Evolutionary conservation across 257 asterid genomes (phyloP).

Genomic region (Perilla frutescens): DNA sequence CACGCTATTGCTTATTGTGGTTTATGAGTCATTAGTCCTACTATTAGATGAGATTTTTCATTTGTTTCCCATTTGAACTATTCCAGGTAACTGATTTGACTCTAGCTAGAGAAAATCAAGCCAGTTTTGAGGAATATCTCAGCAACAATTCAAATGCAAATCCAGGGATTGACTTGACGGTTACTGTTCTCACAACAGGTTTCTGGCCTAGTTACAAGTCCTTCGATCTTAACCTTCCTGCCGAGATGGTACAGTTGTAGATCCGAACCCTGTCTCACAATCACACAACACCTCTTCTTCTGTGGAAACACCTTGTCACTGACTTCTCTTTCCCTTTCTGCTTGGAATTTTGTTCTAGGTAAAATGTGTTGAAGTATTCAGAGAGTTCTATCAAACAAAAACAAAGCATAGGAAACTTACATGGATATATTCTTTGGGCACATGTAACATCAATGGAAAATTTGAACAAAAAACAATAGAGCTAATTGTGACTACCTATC

Average conservation of each 20-base stretch:
- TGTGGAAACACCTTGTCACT: constrained; percentile 13
- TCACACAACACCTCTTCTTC: background rate
- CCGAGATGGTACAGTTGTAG: constrained; percentile 74
- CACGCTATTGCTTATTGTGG: background rate
- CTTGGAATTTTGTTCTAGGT: constrained; percentile 55
- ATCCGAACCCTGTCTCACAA: background rate
- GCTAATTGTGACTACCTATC: constrained; percentile 89
- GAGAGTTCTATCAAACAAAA: constrained; percentile 96
- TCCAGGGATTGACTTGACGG: constrained; percentile 96
- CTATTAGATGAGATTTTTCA: background rate
- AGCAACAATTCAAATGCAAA: constrained; percentile 62
- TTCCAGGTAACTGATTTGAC: constrained; percentile 95
- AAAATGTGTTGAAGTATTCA: constrained; percentile 90
- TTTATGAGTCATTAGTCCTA: background rate
- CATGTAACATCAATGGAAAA: constrained; percentile 90
- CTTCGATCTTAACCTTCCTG: constrained; percentile 92
- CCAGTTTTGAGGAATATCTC: constrained; percentile 90
- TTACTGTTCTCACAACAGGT: constrained; percentile 96
- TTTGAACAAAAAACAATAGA: constrained; percentile 90
- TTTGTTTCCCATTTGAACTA: constrained; percentile 23
- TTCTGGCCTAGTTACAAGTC: constrained; percentile 99
- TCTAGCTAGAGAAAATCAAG: constrained; percentile 92
- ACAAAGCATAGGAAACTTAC: constrained; percentile 97
- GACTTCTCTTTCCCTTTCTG: background rate
- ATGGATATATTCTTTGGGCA: constrained; percentile 95